Base-by-base conservation (phyloP, 2,329 filamentous ascomycete genomes). In the Colletotrichum theobromicola region DNA sequence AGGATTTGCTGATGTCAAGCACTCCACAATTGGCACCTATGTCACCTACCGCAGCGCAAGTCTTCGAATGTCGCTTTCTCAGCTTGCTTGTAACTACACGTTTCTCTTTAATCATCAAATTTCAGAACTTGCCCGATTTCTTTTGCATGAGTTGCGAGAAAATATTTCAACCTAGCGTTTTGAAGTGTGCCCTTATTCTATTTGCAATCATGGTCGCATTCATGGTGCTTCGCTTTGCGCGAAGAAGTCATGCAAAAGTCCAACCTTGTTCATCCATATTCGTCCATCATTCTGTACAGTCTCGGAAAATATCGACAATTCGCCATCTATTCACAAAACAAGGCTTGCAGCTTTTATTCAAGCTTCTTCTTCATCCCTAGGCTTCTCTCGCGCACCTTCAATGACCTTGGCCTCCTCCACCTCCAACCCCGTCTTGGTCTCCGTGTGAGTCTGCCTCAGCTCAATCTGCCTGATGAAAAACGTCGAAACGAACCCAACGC, bases 391-490 rank as follows among this genome's bases (percentile, higher is more conserved):
- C 35, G 28, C 24, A 18, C 10, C 26, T 30, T 68, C 34, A 13
- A 26, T 37, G 8, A 55, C 37, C 46, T 57, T 71, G n/a, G 57
- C 71, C 4, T 67, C 66, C 53, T 60, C 74, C 10, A 61, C 74
- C 32, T 67, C 67, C 61, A 76, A 13, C 16, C 70, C 70, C 4
- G 74, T 92, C 84, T 90, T 90, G 78, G 90, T 87, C 81, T 90
- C 89, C 28, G 85, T 83, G 73, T 91, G 90, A 50, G 88, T 84
- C 75, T 87, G 88, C 82, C 86, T 90, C 68, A 92, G 83, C 76
- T 84, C 85, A 60, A 84, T 85, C 76, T 88, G 87, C 34, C 84
- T 82, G 66, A 92, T 82, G 21, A 89, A 85, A 32, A 88, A 81
- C 57, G 87, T 87, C n/a, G 88, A 78, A 3, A 88, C 26, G 10